Evolutionary conservation across 177 flowering plant species (phyloP).

Genomic region (Vitis hybrid): DNA sequence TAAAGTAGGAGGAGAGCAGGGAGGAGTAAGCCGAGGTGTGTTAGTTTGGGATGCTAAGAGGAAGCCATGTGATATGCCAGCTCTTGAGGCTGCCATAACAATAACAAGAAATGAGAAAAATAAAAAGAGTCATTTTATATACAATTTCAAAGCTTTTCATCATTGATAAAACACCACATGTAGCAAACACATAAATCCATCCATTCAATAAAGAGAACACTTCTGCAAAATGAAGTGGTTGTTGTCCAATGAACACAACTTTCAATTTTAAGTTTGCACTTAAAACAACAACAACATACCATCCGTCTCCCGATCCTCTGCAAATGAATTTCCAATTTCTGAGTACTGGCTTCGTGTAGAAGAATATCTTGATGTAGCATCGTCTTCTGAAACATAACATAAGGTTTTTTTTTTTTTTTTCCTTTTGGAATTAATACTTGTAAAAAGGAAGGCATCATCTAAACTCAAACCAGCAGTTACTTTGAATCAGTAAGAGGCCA

Average conservation of each 20-base stretch:
- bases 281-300: slow-evolving; percentile 31
- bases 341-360: slow-evolving; percentile 43
- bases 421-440: neutral
- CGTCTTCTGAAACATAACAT: slow-evolving; percentile 47
- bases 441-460: neutral
- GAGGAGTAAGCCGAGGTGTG: slow-evolving; percentile 85
- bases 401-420: neutral
- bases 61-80: slow-evolving; percentile 51
- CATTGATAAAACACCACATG: neutral
- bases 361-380: slow-evolving; percentile 40
- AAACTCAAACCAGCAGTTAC: neutral
- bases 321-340: slow-evolving; percentile 45
- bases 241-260: neutral
- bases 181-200: neutral
- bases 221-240: neutral
- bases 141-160: neutral
- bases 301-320: slow-evolving; percentile 53
- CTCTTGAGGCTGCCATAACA: slow-evolving; percentile 44
- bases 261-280: neutral
- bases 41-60: slow-evolving; percentile 67
- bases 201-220: neutral
- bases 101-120: neutral
- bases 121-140: neutral
- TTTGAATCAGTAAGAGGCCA: no score
- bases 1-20: slow-evolving; percentile 73